Base-by-base conservation (phyloP, 495 filamentous ascomycete genomes). In the Hyphodiscus hymeniophilus region DNA sequence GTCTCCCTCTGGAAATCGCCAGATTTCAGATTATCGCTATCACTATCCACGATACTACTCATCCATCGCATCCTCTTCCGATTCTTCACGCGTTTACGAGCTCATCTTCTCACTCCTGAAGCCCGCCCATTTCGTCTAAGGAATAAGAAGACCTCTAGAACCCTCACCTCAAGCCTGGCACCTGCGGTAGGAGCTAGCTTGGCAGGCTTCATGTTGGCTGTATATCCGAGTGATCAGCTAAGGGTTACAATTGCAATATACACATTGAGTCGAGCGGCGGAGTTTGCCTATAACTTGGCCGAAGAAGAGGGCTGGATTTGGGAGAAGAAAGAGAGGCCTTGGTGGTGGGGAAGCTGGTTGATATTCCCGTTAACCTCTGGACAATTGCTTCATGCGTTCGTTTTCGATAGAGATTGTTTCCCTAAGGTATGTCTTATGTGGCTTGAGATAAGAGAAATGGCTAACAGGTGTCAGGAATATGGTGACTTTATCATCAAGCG, bases 311-410 rank as follows among this genome's bases (percentile, higher is more conserved):
- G 91, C 6, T 84, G 79, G 71, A 72, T 95, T 43, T 80, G 77
- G 69, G 67, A 64, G 28, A 68, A 68, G 54, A 63, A 58, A 8
- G 58, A 64, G 44, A 69, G 76, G 51, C 85, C 89, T 6, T 76
- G 75, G 79, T 98, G 92, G 92, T 91, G 89, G 72, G 92, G 91
- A 18, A 94, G 88, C 60, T 97, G 91, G 91, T 70, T 97, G 74
- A 67, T 97, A 57, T 90, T 95, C 75, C 92, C 92, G 0, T 59
- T 94, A n/a, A 82, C 89, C 11, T 87, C 80, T 59, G 92, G 89
- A 26, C 92, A 97, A 67, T 71, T 98, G 42, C 70, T 96, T 43
- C 88, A 96, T 64, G 83, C 91, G 2, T 85, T 89, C 63, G 78
- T 96, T 23, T 97, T 96, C 69, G 90, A 97, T 61, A 76, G 86